Base-by-base conservation (phyloP, 495 filamentous ascomycete species). In the Chlorociboria aeruginascens region DNA sequence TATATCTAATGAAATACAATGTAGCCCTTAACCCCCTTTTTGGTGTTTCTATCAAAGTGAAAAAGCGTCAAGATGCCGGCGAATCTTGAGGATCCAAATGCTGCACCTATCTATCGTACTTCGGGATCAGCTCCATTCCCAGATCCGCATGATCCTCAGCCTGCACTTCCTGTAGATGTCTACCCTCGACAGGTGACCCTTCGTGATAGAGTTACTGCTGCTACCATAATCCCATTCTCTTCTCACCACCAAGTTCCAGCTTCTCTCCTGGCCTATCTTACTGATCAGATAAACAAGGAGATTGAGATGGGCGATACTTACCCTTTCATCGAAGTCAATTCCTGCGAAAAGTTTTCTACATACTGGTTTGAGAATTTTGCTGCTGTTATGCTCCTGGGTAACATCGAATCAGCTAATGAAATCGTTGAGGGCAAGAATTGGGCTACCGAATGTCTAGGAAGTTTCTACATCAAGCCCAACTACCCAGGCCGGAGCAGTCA, bases 321-420 rank as follows among this genome's bases (percentile, higher is more conserved):
- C 68, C 89, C 92, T 36, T 89, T 96, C 81, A 77, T 85, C 49
- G 81, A 87, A 25, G 71, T 81, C 10, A 79, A 97, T 66, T 67
- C 83, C 6, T 63, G 84, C 16, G 75, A 80, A 2, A 78, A 80
- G 35, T 98, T 97, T 52, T 79, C 79, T 10, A 71, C 78, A 29
- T 97, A 95, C 61, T 98, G 92, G 92, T 93, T 98, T 61, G 85
- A 87, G 51, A 93, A 89, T 55, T 96, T 97, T 55, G 89, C 75
- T 40, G 90, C 87, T 8, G 77, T 98, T 51, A 96, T 97, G 90
- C 68, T 97, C 2, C 73, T 94, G 11, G 92, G 92, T 12, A 78
- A 84, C 51, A 78, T 90, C 39, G 70, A 72, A 44, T 64, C 63
- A 39, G 65, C 73, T 35, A 48, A 60, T 3, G 64, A 64, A 32